Evolutionary conservation across 2,329 filamentous ascomycete species (phyloP), one percentile per base, ranked within the genome.

Genomic region (Colletotrichum paranaense): DNA sequence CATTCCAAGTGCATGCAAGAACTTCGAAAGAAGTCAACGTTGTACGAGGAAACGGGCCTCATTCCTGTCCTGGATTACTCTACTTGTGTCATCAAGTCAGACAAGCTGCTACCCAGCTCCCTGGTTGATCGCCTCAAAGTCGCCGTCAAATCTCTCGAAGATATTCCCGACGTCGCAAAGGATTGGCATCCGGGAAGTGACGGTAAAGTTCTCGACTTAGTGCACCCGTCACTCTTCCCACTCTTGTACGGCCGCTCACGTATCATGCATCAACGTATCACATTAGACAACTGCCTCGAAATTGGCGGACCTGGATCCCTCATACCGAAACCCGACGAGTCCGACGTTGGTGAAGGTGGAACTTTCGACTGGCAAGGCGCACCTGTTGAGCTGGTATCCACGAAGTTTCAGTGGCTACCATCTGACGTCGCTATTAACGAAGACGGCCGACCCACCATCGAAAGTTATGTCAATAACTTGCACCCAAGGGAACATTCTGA

Each of bases 151-250:
- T 78, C 78, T 0, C 81, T 94, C 1, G 87, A 92, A 72, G 79
- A 87, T n/a, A 83, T 88, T 1, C 86, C 87, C 0, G 86, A 88
- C 7, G 67, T 81, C 0, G 62, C 83, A 38, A 87, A 88, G 74
- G 91, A 92, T 78, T 93, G 88, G 86, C 89, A 93, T 79, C 91
- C 91, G 0, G 83, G 86, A 2, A 90, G 88, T 0, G 82, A 90
- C 42, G 79, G 82, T 0, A 86, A 86, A 72, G 90, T 93, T 1
- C 86, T 91, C 0, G 88, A 93, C 77, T 81, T 93, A 1, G 86
- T 93, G 5, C 87, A 93, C 75, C 91, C 91, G 1, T 93, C 90
- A 0, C 82, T 93, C 6, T 93, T 87, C 75, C 90, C 91, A 0
- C 79, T 93, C 0, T 78, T 89, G 1, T 91, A 89, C 75, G 89